phyloP scores from a whole-genome alignment of 192 early-diverging fungal genomes.

The Linderina pennispora region DNA sequence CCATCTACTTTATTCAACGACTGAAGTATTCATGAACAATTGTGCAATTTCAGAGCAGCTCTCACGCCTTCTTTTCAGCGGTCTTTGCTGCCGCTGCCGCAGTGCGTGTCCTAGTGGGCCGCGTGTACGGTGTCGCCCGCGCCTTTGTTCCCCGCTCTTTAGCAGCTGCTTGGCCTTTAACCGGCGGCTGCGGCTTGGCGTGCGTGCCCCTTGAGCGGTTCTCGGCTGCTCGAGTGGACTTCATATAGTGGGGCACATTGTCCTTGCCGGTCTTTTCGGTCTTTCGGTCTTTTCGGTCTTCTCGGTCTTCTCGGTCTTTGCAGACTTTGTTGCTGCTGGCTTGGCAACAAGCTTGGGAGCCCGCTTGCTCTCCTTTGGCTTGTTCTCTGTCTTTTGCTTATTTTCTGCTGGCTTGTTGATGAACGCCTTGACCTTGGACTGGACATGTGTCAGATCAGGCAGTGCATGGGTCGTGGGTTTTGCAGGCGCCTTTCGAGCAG shows the following conservation, averaged over 20 bases:
- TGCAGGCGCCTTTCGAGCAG: neutral
- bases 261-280: conserved; percentile 2
- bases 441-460: conserved; percentile 16
- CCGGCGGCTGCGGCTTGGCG: conserved; percentile 3
- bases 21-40: neutral
- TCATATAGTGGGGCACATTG: conserved; percentile 34
- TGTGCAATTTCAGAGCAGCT: too few species aligned
- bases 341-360: neutral
- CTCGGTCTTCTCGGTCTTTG: too few species aligned
- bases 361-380: neutral
- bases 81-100: too few species aligned
- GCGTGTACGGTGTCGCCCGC: conserved; percentile 25
- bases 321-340: neutral
- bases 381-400: too few species aligned
- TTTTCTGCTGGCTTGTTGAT: too few species aligned
- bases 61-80: too few species aligned
- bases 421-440: conserved; percentile 43
- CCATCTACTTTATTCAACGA: neutral
- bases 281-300: too few species aligned
- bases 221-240: conserved; percentile 27
- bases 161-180: conserved; percentile 1
- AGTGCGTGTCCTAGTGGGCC: conserved; percentile 11
- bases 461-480: neutral
- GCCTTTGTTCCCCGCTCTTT: conserved; percentile 6
- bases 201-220: conserved; percentile 15